These are phyloP conservation scores for Aspergillus pseudoviridinutans DNA, from an alignment of 2,329 filamentous ascomycete species.

Conservation along the genomic window DNA sequence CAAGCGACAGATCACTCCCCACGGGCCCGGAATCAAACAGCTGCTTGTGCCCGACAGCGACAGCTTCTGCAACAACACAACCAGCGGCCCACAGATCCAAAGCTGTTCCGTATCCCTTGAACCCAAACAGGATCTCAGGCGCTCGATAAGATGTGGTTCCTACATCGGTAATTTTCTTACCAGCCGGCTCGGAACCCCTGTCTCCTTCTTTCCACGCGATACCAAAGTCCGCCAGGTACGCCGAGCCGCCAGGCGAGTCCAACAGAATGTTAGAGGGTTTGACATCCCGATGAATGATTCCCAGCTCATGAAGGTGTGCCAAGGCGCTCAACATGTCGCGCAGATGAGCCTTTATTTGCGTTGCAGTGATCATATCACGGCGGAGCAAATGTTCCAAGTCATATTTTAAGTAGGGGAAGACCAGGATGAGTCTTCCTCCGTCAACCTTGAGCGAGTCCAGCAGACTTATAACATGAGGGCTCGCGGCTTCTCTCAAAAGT, in stretches of 20 bases:
- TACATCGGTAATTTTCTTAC: constrained; percentile 81
- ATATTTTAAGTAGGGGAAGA: constrained; percentile 77
- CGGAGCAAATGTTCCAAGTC: constrained; percentile 68
- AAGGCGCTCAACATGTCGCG: constrained; percentile 68
- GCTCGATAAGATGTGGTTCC: constrained; percentile 89
- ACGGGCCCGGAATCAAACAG: constrained; percentile 87
- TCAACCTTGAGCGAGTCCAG: constrained; percentile 68
- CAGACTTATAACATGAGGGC: constrained; percentile 61
- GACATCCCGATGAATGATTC: constrained; percentile 87
- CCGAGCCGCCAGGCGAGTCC: constrained; percentile 62
- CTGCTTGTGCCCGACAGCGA: constrained; percentile 52
- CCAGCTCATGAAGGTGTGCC: constrained; percentile 63
- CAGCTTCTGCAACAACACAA: constrained; percentile 74
- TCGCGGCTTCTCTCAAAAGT: constrained; percentile 61
- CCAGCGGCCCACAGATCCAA: constrained; percentile 91
- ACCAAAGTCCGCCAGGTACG: constrained; percentile 85
- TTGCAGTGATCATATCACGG: constrained; percentile 35
- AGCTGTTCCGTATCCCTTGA: constrained; percentile 64
- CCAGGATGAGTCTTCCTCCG: constrained; percentile 69
- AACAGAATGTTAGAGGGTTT: constrained; percentile 89
- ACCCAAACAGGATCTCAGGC: constrained; percentile 85
- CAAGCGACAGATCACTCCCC: constrained; percentile 85
- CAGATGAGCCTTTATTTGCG: constrained; percentile 51
- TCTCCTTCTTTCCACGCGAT: constrained; percentile 73
- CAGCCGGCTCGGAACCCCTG: constrained; percentile 56